Conservation (phyloP, 2,329 filamentous ascomycete species). For the Penicillium sp. region DNA sequence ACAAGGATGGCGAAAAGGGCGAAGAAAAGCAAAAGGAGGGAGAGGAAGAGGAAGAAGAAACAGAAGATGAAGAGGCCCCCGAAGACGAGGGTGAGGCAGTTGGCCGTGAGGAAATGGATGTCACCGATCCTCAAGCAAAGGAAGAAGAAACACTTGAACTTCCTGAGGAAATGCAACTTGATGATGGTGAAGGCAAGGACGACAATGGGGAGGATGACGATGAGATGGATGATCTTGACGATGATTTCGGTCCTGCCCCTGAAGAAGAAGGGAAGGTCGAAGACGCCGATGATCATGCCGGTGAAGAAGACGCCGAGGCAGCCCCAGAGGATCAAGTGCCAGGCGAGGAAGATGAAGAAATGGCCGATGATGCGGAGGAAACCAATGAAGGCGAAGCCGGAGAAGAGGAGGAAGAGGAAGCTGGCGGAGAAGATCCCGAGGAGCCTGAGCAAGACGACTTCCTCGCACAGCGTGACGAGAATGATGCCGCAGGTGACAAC, state of each 20-base stretch:
- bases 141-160: constrained; percentile 80
- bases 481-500: constrained; percentile 55
- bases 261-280: constrained; percentile 36
- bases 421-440: constrained; percentile 46
- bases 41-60: constrained; percentile 54
- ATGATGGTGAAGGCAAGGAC: constrained; percentile 63
- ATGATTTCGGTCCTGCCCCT: constrained; percentile 41
- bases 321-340: constrained; percentile 31
- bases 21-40: constrained; percentile 54
- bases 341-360: constrained; percentile 37
- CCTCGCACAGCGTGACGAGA: constrained; percentile 47
- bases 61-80: constrained; percentile 53
- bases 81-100: constrained; percentile 62
- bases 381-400: constrained; percentile 46
- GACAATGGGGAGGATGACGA: constrained; percentile 44
- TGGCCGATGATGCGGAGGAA: constrained; percentile 45
- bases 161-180: constrained; percentile 83
- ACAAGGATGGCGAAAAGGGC: constrained; percentile 37
- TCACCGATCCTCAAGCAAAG: constrained; percentile 71
- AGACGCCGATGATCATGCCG: constrained; percentile 29
- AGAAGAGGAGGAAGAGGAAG: constrained; percentile 47
- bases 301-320: constrained; percentile 33
- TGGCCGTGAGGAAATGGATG: constrained; percentile 63
- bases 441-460: constrained; percentile 52
- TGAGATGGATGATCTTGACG: constrained; percentile 48